Conservation (phyloP, 768 basidiomycete species). For the Fistulinella prunicolor region DNA sequence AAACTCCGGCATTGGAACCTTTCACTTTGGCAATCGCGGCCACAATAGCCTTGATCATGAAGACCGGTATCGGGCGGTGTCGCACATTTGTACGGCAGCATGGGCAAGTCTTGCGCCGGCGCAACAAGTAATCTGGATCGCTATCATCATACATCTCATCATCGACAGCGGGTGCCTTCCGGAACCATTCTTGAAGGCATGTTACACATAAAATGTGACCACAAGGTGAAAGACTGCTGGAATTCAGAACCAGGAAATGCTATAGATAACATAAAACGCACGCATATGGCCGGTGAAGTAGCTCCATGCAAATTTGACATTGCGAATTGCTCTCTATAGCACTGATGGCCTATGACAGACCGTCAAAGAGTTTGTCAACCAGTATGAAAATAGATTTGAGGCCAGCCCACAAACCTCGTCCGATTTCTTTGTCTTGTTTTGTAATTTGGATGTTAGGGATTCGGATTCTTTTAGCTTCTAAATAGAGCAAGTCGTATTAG, state of each 20-base stretch:
- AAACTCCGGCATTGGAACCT: constrained; percentile 18
- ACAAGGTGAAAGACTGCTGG: constrained; percentile 62
- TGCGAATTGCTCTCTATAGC: constrained; percentile 57
- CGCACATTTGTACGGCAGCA: constrained; percentile 60
- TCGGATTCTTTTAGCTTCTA: constrained; percentile 48
- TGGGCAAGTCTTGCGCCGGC: constrained; percentile 68
- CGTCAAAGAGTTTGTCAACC: background rate
- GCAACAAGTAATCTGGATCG: constrained; percentile 45
- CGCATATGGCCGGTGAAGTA: constrained; percentile 63
- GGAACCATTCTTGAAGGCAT: constrained; percentile 79
- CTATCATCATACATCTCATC: constrained; percentile 44
- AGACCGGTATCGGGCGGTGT: constrained; percentile 64
- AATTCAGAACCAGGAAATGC: constrained; percentile 6
- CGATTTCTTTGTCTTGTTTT: constrained; percentile 45
- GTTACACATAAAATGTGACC: constrained; percentile 73
- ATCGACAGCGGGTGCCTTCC: constrained; percentile 53
- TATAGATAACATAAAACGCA: constrained; percentile 35
- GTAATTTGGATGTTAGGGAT: constrained; percentile 41
- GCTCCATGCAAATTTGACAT: constrained; percentile 79
- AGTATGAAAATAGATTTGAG: background rate
- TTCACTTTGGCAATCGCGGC: constrained; percentile 48
- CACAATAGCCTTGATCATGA: constrained; percentile 61
- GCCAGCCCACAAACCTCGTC: constrained; percentile 49
- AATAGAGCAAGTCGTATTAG: constrained; percentile 1
- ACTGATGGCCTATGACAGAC: constrained; percentile 43